Evolutionary conservation across 352 stramenopile species (phyloP), one percentile per base, ranked within the genome.

Genomic region (Phytophthora multivora): DNA sequence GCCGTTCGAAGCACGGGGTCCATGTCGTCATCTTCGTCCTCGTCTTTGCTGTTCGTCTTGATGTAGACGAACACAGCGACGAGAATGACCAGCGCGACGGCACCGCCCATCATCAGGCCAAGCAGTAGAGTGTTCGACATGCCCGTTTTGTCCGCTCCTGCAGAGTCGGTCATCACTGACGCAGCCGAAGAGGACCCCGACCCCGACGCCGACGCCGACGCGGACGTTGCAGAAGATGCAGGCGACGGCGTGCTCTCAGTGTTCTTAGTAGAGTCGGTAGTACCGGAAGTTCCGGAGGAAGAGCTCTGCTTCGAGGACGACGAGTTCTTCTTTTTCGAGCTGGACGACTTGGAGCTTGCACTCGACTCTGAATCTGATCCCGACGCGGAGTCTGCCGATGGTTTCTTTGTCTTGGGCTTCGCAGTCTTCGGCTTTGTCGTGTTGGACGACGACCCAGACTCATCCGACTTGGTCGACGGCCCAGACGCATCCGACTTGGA

Each of bases 41-140:
- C 65, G 7, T 77, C 58, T 9, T 66, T 57, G 1, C 66, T 70
- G 15, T 51, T 50, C 0, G 71, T 74, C 40, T 77, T 79, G 16
- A 78, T 64, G 54, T 86, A 89, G 19, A 91, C 69, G 54, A 91
- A 82, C 12, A 88, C 36, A 4, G 75, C 71, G 0, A 63, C 63
- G 21, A 63, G 55, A 16, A 91, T 52, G 15, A 88, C 79, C 1
- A 74, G 57, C 0, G 63, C 71, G 11, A 88, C 73, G 1, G 78
- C 71, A 9, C 63, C 66, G 0, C 68, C 81, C 42, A 86, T 78
- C 33, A 87, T 75, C 15, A 86, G 43, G 3, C 64, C 75, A 9
- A 90, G 63, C 54, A 68, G 69, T 9, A 78, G 23, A 1, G 78
- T 73, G 30, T 53, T 80, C 21, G 65, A 75, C 16, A 59, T 63